Evolutionary conservation across 2,329 filamentous ascomycete genomes (phyloP).

Genomic region (Amauroascus verrucosus): DNA sequence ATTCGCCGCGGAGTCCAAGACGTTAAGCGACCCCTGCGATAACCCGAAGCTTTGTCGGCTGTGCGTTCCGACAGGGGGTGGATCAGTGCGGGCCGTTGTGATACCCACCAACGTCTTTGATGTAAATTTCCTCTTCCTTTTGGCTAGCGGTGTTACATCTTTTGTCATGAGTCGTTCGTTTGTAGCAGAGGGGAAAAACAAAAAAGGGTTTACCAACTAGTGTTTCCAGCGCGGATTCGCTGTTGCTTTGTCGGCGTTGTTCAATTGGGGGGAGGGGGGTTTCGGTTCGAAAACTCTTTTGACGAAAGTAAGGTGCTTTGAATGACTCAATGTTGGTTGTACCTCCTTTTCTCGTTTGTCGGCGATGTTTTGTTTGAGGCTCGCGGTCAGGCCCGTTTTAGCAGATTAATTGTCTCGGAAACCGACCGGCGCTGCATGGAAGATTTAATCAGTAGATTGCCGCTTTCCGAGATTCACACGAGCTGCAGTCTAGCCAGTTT

Average conservation of each 20-base stretch:
- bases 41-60: slow-evolving; percentile 20
- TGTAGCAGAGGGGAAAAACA: background rate
- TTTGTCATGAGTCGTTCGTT: background rate
- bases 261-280: background rate
- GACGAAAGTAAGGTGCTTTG: background rate
- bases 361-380: background rate
- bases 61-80: background rate
- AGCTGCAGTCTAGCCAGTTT: background rate
- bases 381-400: background rate
- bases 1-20: slow-evolving; percentile 64
- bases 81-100: slow-evolving; percentile 12
- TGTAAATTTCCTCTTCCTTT: background rate
- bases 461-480: background rate
- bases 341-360: background rate
- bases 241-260: slow-evolving; percentile 10
- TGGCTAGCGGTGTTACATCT: slow-evolving; percentile 1
- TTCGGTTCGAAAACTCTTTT: background rate
- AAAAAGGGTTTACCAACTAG: background rate
- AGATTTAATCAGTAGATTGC: background rate
- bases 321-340: background rate
- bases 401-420: slow-evolving; percentile 4
- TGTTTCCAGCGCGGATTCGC: slow-evolving; percentile 6
- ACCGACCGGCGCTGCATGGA: background rate
- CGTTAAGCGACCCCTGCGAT: slow-evolving; percentile 61
- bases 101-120: slow-evolving; percentile 4